Evolutionary conservation across 2,329 filamentous ascomycete genomes (phyloP).

Genomic region (Ophioceras dolichostomum): DNA sequence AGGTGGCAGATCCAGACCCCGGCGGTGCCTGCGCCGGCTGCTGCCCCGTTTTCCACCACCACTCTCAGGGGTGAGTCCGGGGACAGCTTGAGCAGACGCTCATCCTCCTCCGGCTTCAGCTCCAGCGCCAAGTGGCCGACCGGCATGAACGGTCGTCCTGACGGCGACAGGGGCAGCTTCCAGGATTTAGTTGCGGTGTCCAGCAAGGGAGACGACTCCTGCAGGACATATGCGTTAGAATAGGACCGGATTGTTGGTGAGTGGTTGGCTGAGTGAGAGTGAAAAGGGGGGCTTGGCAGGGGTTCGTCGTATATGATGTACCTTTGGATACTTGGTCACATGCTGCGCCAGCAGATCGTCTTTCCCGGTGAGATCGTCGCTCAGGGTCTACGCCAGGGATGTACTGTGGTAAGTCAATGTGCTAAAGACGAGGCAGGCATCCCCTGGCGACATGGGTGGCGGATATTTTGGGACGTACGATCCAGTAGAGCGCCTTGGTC

Average conservation of each 20-base stretch:
- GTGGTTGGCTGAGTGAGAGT: too few relatives aligned
- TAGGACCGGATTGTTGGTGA: too few relatives aligned
- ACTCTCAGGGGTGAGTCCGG: neutral
- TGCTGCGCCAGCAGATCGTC: constrained; percentile 17
- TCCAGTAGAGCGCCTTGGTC: neutral
- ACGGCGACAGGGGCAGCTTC: constrained; percentile 15
- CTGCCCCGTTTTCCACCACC: too few relatives aligned
- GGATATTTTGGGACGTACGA: too few relatives aligned
- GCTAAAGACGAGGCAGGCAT: too few relatives aligned
- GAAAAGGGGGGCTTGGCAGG: too few relatives aligned
- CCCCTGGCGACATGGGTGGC: too few relatives aligned
- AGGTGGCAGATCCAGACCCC: constrained; percentile 25
- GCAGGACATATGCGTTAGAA: too few relatives aligned
- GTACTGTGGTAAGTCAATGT: too few relatives aligned
- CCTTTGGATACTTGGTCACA: constrained; percentile 6
- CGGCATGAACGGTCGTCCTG: constrained; percentile 19
- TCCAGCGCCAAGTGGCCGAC: constrained; percentile 27
- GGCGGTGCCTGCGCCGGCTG: constrained; percentile 15
- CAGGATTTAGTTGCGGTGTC: constrained; percentile 20
- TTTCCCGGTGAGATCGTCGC: constrained; percentile 14
- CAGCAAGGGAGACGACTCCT: constrained; percentile 17
- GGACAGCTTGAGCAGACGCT: constrained; percentile 7
- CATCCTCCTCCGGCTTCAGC: constrained; percentile 16
- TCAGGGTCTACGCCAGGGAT: constrained; percentile 14
- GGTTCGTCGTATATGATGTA: neutral